A percentile compares a stretch with the other conserved stretches of the same genome.
Evolutionary conservation across 345 rosid genomes (phyloP).

Genomic region (Populus deltoides): DNA sequence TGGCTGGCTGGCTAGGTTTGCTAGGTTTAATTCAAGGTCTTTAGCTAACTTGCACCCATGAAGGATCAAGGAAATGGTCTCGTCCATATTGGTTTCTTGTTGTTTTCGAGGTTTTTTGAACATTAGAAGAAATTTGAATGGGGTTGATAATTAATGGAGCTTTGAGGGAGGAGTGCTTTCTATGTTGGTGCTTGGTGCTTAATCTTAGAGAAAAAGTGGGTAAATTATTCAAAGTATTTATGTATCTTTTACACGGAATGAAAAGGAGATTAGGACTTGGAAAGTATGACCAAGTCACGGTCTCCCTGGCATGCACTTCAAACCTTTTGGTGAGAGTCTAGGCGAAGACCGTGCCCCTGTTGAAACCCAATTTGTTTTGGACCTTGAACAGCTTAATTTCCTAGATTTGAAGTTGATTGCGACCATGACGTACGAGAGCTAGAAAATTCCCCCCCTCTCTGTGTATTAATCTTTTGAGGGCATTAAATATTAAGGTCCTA

Average conservation of each 20-base stretch:
- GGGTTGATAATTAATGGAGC: not conserved
- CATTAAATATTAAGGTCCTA: no score
- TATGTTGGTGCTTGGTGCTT: not conserved
- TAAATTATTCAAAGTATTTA: slow-evolving; percentile 12
- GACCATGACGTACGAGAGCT: not conserved
- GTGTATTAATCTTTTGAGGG: no score
- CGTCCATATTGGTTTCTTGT: slow-evolving; percentile 30
- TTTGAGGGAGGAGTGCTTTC: slow-evolving; percentile 1
- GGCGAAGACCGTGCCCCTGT: slow-evolving; percentile 9
- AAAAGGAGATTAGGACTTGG: not conserved
- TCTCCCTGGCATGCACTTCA: slow-evolving; percentile 2
- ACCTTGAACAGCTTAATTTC: slow-evolving; percentile 2
- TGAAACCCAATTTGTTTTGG: not conserved
- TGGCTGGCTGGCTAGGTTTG: slow-evolving; percentile 26
- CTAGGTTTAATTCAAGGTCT: slow-evolving; percentile 49
- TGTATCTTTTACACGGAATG: slow-evolving; percentile 16
- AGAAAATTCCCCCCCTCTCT: not conserved
- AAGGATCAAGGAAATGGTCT: slow-evolving; percentile 38
- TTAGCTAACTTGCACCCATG: slow-evolving; percentile 46
- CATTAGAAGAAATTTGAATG: not conserved
- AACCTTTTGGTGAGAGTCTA: not conserved
- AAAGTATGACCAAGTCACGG: slow-evolving; percentile 27
- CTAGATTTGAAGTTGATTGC: not conserved
- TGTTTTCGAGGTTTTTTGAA: not conserved
- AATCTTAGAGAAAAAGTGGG: not conserved